Evolutionary conservation across 192 early-diverging fungal species (phyloP).

Genomic region (Obelidium mucronatum): DNA sequence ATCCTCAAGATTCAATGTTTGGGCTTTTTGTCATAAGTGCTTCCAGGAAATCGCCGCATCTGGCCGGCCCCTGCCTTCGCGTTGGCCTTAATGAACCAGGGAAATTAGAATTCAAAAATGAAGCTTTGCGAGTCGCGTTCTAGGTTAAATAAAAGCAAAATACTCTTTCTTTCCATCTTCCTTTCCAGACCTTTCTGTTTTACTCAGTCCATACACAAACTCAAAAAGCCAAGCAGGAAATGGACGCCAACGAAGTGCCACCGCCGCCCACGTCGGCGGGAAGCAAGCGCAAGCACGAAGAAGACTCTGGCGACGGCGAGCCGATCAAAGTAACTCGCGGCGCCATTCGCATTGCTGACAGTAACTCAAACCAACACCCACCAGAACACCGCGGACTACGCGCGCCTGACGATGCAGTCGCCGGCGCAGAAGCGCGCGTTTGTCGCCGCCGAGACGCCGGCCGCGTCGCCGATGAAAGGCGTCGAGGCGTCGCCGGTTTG

Average conservation of each 20-base stretch:
- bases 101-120: too few relatives aligned
- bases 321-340: background rate
- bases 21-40: too few relatives aligned
- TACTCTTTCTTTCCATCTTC: too few relatives aligned
- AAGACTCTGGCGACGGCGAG: background rate
- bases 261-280: background rate
- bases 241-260: background rate
- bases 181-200: too few relatives aligned
- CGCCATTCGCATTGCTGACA: background rate
- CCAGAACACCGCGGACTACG: background rate
- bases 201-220: too few relatives aligned
- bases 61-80: too few relatives aligned
- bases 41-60: too few relatives aligned
- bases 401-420: background rate
- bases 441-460: background rate
- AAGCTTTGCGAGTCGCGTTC: too few relatives aligned
- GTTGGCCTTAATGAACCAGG: too few relatives aligned
- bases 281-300: constrained; percentile 6
- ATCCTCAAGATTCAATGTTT: too few relatives aligned
- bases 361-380: background rate
- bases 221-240: too few relatives aligned
- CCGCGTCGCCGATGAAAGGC: constrained; percentile 26
- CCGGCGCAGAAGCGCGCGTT: constrained; percentile 13
- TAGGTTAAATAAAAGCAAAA: too few relatives aligned
- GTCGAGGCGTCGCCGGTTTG: constrained; percentile 15